Evolutionary conservation across 495 filamentous ascomycete genomes (phyloP).

Genomic region (Cladorrhinum samala): DNA sequence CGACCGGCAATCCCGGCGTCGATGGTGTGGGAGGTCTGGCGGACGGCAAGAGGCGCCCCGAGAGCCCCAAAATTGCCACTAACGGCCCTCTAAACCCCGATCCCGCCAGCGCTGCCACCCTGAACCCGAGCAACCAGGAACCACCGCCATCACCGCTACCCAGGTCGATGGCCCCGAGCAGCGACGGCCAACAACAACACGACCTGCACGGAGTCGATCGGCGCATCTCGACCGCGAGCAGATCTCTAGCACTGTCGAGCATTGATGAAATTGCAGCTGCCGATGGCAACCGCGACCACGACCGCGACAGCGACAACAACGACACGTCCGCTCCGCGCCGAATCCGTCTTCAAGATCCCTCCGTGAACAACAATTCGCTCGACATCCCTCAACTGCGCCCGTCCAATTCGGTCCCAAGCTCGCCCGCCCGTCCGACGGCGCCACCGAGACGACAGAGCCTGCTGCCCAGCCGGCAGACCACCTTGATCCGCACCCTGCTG

Average conservation of each 20-base stretch:
- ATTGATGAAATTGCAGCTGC: conserved; percentile 10
- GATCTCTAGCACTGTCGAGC: conserved; percentile 7
- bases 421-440: conserved; percentile 20
- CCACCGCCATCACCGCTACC: not conserved
- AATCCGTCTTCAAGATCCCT: conserved; percentile 12
- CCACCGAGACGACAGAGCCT: conserved; percentile 40
- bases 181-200: conserved; percentile 1
- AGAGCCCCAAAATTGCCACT: conserved; percentile 14
- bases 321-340: conserved; percentile 2
- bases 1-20: not conserved
- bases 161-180: not conserved
- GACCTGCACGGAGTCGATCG: conserved; percentile 17
- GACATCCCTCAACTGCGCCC: conserved; percentile 9
- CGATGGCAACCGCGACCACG: not conserved
- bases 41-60: not conserved
- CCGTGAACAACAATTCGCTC: conserved; percentile 10
- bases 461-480: conserved; percentile 41
- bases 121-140: not conserved
- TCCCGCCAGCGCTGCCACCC: not conserved
- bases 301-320: not conserved
- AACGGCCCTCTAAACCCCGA: conserved; percentile 1
- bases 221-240: conserved; percentile 4
- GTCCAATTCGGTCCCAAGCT: too few species aligned
- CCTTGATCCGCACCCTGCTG: conserved; percentile 43
- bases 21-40: not conserved